Evolutionary conservation across 2,329 filamentous ascomycete species (phyloP), one percentile per base, ranked within the genome.

Genomic region (Aspergillus japonicus): DNA sequence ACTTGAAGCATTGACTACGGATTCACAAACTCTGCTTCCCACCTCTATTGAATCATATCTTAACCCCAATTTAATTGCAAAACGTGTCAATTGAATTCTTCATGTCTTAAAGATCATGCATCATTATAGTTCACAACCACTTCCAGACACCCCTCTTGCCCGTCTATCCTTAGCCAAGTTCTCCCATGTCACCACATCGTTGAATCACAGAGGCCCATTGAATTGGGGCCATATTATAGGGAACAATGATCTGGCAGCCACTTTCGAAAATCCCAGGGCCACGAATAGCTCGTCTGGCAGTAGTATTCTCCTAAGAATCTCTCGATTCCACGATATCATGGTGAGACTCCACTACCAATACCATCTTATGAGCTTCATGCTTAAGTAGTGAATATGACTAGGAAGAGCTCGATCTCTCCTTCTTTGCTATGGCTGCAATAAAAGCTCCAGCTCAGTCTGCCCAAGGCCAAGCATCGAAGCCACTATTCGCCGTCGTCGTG

Each of bases 171-270:
- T 77, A 14, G 70, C 70, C n/a, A 81, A 80, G 58, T 81, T 80
- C 65, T 81, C 79, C 21, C 75, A 78, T 63, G 74, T 78, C 16
- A 78, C 73, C 5, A 74, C 74, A 4, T 69, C 74, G 12, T 60
- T 70, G 35, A 71, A 73, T 19, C 72, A 75, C 54, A 71, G 68
- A 31, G 75, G 71, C 21, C 76, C 77, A 5, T 63, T 80, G n/a
- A 71, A 69, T 33, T 81, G 79, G 79, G 77, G 68, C 48, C 79
- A 81, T 69, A 63, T 80, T 5, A 71, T 73, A 23, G 74, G 74
- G 5, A 69, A 73, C 48, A 71, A 66, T 14, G 71, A 76, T 52
- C 62, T 81, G 6, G 62, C 65, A 31, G 74, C 71, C 26, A 49
- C 72, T 2, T 75, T 80, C 53, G 74, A 79, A 26, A 72, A 68